phyloP scores from a whole-genome alignment of 2,329 filamentous ascomycete species.

The Lasiodiplodia theobromae region DNA sequence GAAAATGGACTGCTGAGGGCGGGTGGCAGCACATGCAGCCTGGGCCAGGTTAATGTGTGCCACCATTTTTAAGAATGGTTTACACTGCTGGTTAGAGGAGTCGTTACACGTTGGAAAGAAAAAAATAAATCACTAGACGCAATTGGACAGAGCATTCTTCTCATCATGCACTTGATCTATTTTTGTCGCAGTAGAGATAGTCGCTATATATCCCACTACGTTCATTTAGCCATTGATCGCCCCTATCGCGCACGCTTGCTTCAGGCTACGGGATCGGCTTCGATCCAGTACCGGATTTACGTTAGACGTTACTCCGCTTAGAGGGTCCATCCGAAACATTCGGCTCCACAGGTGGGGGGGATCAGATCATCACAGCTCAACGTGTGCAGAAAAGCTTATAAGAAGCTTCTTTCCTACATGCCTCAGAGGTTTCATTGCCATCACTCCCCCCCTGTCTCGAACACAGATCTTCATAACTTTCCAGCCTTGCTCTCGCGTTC shows the following conservation, averaged over 20 bases:
- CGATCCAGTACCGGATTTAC: neutral
- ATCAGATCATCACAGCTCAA: neutral
- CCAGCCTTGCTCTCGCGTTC: no score
- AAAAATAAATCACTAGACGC: neutral
- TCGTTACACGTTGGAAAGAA: slow-evolving; percentile 7
- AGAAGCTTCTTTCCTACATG: neutral
- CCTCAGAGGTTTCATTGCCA: neutral
- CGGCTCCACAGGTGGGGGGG: slow-evolving; percentile 10
- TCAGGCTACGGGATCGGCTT: neutral
- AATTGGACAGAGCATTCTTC: neutral
- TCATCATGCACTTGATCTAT: no score
- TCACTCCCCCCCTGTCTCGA: neutral
- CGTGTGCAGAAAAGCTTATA: neutral
- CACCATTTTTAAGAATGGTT: neutral
- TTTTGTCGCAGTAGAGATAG: neutral
- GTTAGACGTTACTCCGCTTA: neutral
- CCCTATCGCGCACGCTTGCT: neutral
- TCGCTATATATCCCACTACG: neutral
- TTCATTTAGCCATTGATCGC: neutral
- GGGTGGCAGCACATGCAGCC: slow-evolving; percentile 71
- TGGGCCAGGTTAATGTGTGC: slow-evolving; percentile 55
- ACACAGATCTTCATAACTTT: no score
- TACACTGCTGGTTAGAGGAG: neutral
- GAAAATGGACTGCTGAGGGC: slow-evolving; percentile 70
- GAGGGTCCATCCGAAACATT: neutral